phyloP scores from a whole-genome alignment of 768 basidiomycete species.

The Kwoniella europaea region DNA sequence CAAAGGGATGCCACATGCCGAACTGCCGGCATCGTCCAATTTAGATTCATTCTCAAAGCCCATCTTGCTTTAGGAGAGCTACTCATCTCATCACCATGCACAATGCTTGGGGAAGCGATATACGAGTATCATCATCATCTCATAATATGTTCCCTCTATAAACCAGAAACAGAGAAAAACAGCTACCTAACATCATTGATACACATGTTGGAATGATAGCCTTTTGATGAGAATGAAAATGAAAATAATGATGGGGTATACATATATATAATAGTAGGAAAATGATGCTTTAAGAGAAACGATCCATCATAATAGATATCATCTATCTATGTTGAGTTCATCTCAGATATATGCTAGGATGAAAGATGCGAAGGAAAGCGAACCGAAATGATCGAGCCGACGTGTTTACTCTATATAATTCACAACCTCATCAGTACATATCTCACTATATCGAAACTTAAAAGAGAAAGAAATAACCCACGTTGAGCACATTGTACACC shows the following conservation, averaged over 20 bases:
- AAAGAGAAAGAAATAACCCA: slow-evolving; percentile 34
- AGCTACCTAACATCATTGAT: background rate
- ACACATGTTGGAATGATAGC: background rate
- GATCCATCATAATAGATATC: too few relatives aligned
- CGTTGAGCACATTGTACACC: slow-evolving; percentile 86
- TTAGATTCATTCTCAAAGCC: too few relatives aligned
- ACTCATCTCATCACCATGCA: background rate
- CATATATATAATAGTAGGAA: background rate
- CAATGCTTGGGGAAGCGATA: background rate
- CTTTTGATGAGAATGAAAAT: background rate
- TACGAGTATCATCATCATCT: background rate
- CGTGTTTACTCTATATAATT: slow-evolving; percentile 9
- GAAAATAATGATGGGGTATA: too few relatives aligned
- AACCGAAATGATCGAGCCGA: background rate
- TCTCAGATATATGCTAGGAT: background rate
- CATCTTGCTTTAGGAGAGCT: too few relatives aligned
- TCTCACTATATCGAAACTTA: background rate
- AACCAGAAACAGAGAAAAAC: background rate
- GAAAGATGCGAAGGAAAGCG: background rate
- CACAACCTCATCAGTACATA: background rate
- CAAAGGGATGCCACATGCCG: too few relatives aligned
- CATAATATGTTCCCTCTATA: background rate
- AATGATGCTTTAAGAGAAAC: background rate
- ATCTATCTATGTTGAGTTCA: too few relatives aligned
- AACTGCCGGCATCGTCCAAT: too few relatives aligned